Evolutionary conservation across 202 grass and related monocot genomes (phyloP), one percentile per base, ranked within the genome.

Genomic region (Panicum hallii): DNA sequence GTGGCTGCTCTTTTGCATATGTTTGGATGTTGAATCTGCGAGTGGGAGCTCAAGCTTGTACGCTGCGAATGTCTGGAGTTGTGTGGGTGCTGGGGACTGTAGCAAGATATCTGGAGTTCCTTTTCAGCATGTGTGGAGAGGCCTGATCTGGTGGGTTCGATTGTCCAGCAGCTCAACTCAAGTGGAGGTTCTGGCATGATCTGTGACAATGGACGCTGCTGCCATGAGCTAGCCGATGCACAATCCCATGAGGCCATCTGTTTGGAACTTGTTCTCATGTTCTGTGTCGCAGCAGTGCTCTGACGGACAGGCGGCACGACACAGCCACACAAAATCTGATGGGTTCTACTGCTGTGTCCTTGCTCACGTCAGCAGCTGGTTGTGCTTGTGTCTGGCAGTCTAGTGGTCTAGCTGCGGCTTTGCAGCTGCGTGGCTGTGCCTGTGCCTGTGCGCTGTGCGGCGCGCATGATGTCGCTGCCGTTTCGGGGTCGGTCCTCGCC

Each of bases 281-380:
- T 15, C 28, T 63, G 60, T 32, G 26, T 30, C 13, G 28, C 26
- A 32, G 13, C 26, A 34, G 26, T 15, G 26, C 61, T 11, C 23
- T 32, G 54, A 22, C 56, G 56, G 11, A 61, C 22, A 23, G 55
- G 3, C 9, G 9, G 10, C 20, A 26, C 9, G 11, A 0, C 20
- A 58, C 38, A 20, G 4, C 15, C 32, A 41, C 36, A n/a, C 42
- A 13, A 47, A 47, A 71, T 71, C 68, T 47, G 43, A 47, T 69
- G 66, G 43, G 28, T 48, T 71, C 68, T 71, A 46, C 22, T 15
- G n/a, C 12, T 8, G 22, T 61, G 67, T 71, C 12, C 34, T n/a
- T 78, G 73, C 86, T 63, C 8, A 36, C 45, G 44, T 72, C 79
- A 72, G 55, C 54, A 78, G 42, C 72, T 11, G 48, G 9, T 6